Conservation (phyloP, 495 filamentous ascomycete genomes). For the Penicillium turbatum region DNA sequence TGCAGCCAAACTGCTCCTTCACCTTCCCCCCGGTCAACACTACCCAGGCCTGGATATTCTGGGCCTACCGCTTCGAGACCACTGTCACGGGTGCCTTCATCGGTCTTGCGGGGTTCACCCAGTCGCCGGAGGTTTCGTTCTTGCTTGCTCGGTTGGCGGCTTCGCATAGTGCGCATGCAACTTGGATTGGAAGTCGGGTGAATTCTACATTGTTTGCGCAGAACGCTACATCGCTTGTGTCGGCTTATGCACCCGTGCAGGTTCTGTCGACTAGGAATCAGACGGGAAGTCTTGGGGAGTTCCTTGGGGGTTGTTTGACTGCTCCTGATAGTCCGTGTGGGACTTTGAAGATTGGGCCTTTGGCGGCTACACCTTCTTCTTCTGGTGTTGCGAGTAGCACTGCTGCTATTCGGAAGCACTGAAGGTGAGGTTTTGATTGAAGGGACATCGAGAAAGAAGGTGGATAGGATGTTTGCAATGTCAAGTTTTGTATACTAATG, state of each 20-base stretch:
- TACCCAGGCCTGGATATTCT: slow-evolving; percentile 19
- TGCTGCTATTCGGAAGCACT: neutral
- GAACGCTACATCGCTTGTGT: slow-evolving; percentile 22
- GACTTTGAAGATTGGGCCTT: slow-evolving; percentile 20
- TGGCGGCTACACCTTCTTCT: slow-evolving; percentile 20
- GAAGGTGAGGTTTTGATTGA: neutral
- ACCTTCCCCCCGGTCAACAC: slow-evolving; percentile 17
- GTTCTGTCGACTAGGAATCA: slow-evolving; percentile 20
- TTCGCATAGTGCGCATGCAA: slow-evolving; percentile 25
- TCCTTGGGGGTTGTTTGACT: slow-evolving; percentile 25
- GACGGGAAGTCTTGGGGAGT: slow-evolving; percentile 28
- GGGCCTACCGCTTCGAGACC: slow-evolving; percentile 23
- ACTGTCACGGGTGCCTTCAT: slow-evolving; percentile 28
- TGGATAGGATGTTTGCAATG: neutral
- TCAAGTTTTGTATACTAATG: neutral
- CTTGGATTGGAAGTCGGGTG: slow-evolving; percentile 25
- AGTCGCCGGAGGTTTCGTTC: slow-evolving; percentile 34
- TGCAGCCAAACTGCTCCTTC: slow-evolving; percentile 22
- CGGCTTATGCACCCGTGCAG: slow-evolving; percentile 26
- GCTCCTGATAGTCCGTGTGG: slow-evolving; percentile 25
- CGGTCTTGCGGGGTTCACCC: slow-evolving; percentile 30
- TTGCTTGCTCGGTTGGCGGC: slow-evolving; percentile 31
- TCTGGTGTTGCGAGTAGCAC: slow-evolving; percentile 6
- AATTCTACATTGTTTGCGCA: slow-evolving; percentile 20
- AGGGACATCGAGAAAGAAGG: neutral